A percentile compares a stretch with the other conserved stretches of the same genome.
Conservation (phyloP, 2,329 filamentous ascomycete genomes). For the Emmonsiellopsis sp. region DNA sequence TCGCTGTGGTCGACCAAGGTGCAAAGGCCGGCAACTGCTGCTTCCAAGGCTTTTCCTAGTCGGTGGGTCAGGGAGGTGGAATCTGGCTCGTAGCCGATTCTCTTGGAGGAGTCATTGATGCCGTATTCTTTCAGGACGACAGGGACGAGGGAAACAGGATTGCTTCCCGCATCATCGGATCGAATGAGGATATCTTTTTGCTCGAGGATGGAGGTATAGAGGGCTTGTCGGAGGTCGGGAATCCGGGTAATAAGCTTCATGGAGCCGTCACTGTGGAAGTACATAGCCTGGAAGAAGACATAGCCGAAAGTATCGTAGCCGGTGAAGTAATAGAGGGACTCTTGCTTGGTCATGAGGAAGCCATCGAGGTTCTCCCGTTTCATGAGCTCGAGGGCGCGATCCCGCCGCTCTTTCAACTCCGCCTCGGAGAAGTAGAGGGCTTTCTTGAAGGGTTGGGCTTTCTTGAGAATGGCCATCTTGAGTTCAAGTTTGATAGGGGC, state of each 20-base stretch:
- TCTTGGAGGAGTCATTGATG: conserved; percentile 19
- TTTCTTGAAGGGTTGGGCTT: conserved; percentile 20
- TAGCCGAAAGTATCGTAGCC: conserved; percentile 28
- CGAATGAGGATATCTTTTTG: conserved; percentile 22
- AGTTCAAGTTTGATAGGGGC: no score
- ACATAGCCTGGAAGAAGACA: conserved; percentile 29
- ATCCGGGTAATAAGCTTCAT: conserved; percentile 23
- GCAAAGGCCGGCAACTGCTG: conserved; percentile 23
- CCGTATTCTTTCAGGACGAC: conserved; percentile 20
- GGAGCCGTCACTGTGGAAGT: conserved; percentile 24
- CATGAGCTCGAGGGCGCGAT: conserved; percentile 19
- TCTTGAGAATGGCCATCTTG: conserved; percentile 8
- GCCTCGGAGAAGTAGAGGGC: conserved; percentile 19
- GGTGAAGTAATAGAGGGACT: conserved; percentile 23
- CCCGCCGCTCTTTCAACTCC: conserved; percentile 17
- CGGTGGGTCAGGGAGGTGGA: conserved; percentile 28
- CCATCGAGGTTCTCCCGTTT: conserved; percentile 25
- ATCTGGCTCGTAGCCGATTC: conserved; percentile 27
- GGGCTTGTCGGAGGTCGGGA: conserved; percentile 23
- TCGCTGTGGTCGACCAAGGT: conserved; percentile 22
- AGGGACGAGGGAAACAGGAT: conserved; percentile 23
- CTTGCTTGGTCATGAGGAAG: conserved; percentile 27
- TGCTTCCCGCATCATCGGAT: conserved; percentile 20
- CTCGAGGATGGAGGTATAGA: conserved; percentile 23
- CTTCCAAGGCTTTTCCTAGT: conserved; percentile 23